These are phyloP conservation scores for Thinopyrum elongatum DNA, from an alignment of 176 grass and related monocot genomes.

Conservation along the genomic window DNA sequence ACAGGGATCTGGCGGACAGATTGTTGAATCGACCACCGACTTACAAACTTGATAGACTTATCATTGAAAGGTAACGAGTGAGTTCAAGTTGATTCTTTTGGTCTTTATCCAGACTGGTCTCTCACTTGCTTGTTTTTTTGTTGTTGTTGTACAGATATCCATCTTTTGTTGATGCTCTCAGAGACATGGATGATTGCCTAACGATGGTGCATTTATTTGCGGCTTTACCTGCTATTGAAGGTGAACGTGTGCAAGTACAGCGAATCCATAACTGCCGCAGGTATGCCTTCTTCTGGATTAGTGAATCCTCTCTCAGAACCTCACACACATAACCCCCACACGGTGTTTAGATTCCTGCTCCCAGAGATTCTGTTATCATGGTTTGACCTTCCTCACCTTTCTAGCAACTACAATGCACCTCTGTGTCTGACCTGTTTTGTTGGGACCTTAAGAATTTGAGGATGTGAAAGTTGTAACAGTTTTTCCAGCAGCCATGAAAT, in stretches of 20 bases:
- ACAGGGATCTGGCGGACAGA: conserved; percentile 83
- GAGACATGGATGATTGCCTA: conserved; percentile 97
- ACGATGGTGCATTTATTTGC: conserved; percentile 99
- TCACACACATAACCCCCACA: background rate
- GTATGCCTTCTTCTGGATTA: conserved; percentile 31
- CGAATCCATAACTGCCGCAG: conserved; percentile 88
- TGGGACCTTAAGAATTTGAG: background rate
- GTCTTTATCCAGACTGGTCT: background rate
- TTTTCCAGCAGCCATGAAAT: background rate
- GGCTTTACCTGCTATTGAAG: conserved; percentile 86
- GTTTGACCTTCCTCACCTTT: background rate
- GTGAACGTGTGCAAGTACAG: conserved; percentile 79
- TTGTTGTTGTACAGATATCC: conserved; percentile 60
- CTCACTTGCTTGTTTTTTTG: background rate
- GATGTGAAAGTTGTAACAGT: background rate
- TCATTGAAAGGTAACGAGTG: conserved; percentile 69
- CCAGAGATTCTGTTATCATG: background rate
- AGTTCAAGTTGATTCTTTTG: conserved; percentile 15
- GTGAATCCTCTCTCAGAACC: background rate
- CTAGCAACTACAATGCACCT: background rate
- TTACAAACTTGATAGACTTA: conserved; percentile 92
- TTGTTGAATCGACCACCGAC: conserved; percentile 65
- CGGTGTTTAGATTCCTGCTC: background rate
- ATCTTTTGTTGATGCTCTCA: conserved; percentile 86
- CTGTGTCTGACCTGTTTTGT: background rate